phyloP scores from a whole-genome alignment of 805 yeast species.

The Dipodascopsis tothii region DNA sequence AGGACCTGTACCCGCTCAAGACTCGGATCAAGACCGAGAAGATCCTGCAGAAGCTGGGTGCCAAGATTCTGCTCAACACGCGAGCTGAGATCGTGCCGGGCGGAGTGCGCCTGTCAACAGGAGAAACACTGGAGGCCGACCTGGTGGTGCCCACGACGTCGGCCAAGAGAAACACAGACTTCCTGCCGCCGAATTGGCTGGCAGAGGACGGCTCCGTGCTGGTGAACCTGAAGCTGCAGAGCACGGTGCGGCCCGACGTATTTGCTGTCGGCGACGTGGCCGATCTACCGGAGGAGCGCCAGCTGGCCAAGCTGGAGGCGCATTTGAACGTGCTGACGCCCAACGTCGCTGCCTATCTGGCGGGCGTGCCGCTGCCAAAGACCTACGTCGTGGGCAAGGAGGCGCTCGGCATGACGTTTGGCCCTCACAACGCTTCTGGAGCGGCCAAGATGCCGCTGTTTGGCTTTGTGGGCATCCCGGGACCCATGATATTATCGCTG shows the following conservation, averaged over 20 bases:
- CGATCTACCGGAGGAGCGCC: constrained; percentile 9
- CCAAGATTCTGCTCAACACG: constrained; percentile 18
- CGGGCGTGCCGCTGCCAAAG: background rate
- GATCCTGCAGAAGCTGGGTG: constrained; percentile 20
- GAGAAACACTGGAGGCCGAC: constrained; percentile 6
- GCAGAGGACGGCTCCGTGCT: background rate
- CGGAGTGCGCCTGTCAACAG: background rate
- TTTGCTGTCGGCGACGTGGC: constrained; percentile 17
- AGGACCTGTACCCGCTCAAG: constrained; percentile 9
- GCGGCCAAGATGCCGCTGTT: constrained; percentile 1
- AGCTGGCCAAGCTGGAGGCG: constrained; percentile 4
- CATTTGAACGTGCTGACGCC: background rate
- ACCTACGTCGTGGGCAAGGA: background rate
- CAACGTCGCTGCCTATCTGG: constrained; percentile 3
- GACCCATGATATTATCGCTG: background rate
- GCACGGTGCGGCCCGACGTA: background rate
- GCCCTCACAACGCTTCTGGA: constrained; percentile 1
- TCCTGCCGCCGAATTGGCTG: background rate
- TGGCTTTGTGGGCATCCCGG: constrained; percentile 4
- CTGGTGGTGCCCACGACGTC: background rate
- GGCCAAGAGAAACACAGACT: background rate
- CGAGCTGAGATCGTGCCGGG: constrained; percentile 12
- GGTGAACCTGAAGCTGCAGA: constrained; percentile 4
- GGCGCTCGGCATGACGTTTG: constrained; percentile 4
- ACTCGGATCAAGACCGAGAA: constrained; percentile 14